Evolutionary conservation across 371 early-diverging fungal genomes (phyloP).

Genomic region (Thermomucor indicae-seudaticae): DNA sequence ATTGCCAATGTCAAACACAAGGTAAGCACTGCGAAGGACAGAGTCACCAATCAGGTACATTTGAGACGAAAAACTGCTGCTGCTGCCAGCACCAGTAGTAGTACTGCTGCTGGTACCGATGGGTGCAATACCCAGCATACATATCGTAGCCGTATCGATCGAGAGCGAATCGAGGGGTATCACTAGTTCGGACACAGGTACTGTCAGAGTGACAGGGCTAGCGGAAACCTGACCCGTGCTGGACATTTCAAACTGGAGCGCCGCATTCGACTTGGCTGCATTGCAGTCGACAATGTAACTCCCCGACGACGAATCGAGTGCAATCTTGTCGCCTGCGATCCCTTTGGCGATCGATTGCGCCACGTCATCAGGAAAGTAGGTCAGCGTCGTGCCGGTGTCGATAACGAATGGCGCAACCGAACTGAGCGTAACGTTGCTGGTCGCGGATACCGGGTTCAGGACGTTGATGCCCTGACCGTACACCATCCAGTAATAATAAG

Average conservation of each 20-base stretch:
- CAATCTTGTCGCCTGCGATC: constrained; percentile 14
- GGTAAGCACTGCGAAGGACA: constrained; percentile 29
- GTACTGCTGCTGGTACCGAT: constrained; percentile 3
- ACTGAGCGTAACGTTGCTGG: constrained; percentile 1
- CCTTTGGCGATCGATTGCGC: constrained; percentile 17
- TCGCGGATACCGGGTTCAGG: neutral
- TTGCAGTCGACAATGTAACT: constrained; percentile 22
- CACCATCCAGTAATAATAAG: constrained; percentile 47
- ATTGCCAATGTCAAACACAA: constrained; percentile 38
- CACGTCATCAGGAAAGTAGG: constrained; percentile 31
- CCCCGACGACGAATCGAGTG: constrained; percentile 15
- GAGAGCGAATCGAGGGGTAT: constrained; percentile 28
- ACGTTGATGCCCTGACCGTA: constrained; percentile 32
- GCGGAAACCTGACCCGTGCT: neutral
- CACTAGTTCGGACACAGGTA: constrained; percentile 31
- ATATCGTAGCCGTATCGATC: constrained; percentile 10
- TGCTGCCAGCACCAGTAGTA: too few relatives aligned
- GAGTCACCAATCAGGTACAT: constrained; percentile 36
- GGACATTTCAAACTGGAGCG: constrained; percentile 1
- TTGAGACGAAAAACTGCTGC: constrained; percentile 5
- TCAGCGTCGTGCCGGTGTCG: constrained; percentile 47
- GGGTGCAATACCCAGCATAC: constrained; percentile 43
- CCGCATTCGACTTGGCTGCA: constrained; percentile 7
- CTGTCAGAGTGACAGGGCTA: constrained; percentile 17
- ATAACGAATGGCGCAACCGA: constrained; percentile 27